Conservation (phyloP, 331 rosid species). For the Malus hybrid region DNA sequence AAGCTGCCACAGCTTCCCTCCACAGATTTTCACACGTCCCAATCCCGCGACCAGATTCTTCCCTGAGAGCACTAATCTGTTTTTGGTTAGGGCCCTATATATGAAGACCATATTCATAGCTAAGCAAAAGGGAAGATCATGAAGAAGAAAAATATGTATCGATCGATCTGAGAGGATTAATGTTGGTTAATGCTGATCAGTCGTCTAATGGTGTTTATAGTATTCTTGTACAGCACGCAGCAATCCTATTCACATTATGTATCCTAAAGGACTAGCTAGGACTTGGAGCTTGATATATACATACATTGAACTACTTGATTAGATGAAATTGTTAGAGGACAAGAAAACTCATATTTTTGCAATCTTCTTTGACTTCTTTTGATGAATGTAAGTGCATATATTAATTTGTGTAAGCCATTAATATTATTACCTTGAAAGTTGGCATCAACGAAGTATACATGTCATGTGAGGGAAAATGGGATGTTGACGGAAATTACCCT, state of each 20-base stretch:
- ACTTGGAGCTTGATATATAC: background rate
- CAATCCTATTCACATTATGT: background rate
- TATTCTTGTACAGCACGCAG: background rate
- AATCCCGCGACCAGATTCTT: conserved; percentile 6
- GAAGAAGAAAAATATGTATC: background rate
- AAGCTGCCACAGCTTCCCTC: conserved; percentile 3
- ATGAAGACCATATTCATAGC: conserved; percentile 2
- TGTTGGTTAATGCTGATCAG: background rate
- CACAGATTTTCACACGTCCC: background rate
- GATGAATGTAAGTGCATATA: background rate
- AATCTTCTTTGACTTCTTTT: background rate
- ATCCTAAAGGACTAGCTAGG: background rate
- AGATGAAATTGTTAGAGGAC: background rate
- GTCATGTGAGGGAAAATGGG: conserved; percentile 24
- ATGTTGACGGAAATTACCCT: background rate
- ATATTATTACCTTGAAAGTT: background rate
- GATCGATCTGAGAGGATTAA: background rate
- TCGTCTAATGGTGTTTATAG: background rate
- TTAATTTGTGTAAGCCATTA: background rate
- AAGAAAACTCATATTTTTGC: background rate
- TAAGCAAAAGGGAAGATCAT: background rate
- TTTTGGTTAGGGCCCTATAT: background rate
- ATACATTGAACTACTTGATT: background rate
- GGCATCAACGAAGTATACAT: conserved; percentile 6
- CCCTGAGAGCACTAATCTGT: conserved; percentile 6